Percentiles rank a stretch among this genome's conserved stretches.
Evolutionary conservation across 495 filamentous ascomycete genomes (phyloP).

Genomic region (Trichoderma reesei): DNA sequence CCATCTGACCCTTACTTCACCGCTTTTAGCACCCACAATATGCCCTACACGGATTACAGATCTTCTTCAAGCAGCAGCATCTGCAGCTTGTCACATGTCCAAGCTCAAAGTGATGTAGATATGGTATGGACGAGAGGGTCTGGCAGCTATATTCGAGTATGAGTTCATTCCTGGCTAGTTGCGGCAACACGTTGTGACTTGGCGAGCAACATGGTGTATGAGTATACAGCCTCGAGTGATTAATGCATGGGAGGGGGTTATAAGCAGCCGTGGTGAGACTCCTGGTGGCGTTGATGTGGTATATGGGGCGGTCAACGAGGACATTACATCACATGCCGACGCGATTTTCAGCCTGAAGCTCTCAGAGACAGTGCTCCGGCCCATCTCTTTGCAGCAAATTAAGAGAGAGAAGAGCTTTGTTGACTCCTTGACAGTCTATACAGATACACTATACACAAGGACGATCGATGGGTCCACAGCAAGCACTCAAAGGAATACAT

Average conservation of each 20-base stretch:
- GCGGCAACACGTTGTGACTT: background rate
- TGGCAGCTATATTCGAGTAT: background rate
- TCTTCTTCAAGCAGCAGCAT: background rate
- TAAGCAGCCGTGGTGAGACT: background rate
- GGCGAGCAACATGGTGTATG: constrained; percentile 7
- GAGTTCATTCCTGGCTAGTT: background rate
- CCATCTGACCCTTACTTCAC: background rate
- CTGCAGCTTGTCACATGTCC: constrained; percentile 1
- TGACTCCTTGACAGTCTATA: background rate
- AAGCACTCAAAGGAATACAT: background rate
- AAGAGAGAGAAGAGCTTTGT: constrained; percentile 7
- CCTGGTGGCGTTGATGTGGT: constrained; percentile 6
- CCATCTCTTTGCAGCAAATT: constrained; percentile 8
- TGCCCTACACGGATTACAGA: background rate
- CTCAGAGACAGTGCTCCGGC: constrained; percentile 3
- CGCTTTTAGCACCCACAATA: background rate
- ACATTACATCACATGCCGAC: constrained; percentile 4
- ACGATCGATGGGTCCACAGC: background rate
- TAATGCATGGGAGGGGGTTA: constrained; percentile 4
- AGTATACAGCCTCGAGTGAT: constrained; percentile 7
- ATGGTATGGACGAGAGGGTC: constrained; percentile 3
- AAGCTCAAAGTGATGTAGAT: constrained; percentile 1
- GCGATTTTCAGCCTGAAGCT: constrained; percentile 6
- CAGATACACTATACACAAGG: background rate
- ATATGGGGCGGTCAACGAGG: constrained; percentile 5